Evolutionary conservation across 495 filamentous ascomycete species (phyloP), one percentile per base, ranked within the genome.

Genomic region (Daldinia concentrica): DNA sequence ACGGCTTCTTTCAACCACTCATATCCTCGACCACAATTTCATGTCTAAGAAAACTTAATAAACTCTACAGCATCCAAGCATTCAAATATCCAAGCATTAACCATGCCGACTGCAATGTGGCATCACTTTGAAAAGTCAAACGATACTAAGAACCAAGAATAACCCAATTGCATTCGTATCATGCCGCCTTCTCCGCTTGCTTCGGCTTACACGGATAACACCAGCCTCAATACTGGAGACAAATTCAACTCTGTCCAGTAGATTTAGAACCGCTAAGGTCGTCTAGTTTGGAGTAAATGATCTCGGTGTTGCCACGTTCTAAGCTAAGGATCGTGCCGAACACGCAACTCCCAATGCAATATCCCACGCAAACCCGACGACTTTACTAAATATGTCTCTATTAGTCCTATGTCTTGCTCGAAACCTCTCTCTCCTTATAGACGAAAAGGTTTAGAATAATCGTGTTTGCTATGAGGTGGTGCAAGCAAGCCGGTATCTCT

Each of bases 101-200:
- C 39, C 30, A 37, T 57, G 62, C 5, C 11, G 32, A 37, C 43
- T n/a, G 32, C 27, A 65, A 45, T 58, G 17, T 50, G 39, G 27
- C 39, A 65, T 58, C 39, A 51, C 39, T 22, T 34, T 11, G 6
- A 48, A 48, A 54, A 54, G 24, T 27, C 50, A 4, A 52, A 52
- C 26, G 24, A 26, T 52, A 52, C 50, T 26, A 56, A 64, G 30
- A 22, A 65, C 29, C 43, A 26, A 66, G 22, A 37, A 32, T 29
- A 52, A n/a, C 22, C 56, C 56, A 61, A 62, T 51, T 19, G 17
- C 14, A 62, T 66, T 57, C 62, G 12, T 56, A 57, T 50, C n/a
- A 17, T 58, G 59, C 36, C 68, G 68, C 58, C 22, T 61, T 62
- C 58, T 51, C 62, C 68, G 68, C 62, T 27, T 60, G 19, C 27